A percentile compares a stretch with the other conserved stretches of the same genome.
Conservation (phyloP, 352 stramenopile species). For the Saprolegnia diclina region DNA sequence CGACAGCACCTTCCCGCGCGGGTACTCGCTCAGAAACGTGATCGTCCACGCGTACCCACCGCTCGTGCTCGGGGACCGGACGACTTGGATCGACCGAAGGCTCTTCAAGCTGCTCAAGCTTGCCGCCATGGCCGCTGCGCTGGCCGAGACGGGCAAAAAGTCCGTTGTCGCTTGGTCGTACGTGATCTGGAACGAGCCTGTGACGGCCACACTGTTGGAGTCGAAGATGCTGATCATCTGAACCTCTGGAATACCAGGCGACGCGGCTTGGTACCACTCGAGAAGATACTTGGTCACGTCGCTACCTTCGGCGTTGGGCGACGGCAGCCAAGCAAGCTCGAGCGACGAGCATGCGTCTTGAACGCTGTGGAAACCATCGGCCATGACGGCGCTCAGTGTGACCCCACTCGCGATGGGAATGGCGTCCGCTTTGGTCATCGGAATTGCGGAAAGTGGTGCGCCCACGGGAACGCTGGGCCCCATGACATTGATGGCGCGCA, state of each 20-base stretch:
- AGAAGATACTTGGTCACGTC: conserved; percentile 57
- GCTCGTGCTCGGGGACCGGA: conserved; percentile 42
- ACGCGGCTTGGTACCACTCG: conserved; percentile 58
- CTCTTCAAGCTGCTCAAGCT: conserved; percentile 51
- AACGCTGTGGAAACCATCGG: conserved; percentile 32
- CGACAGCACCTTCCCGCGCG: conserved; percentile 39
- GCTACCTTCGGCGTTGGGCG: conserved; percentile 39
- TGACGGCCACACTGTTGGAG: conserved; percentile 35
- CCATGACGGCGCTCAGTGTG: conserved; percentile 45
- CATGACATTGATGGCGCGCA: conserved; percentile 74
- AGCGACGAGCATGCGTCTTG: conserved; percentile 38
- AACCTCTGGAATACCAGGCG: conserved; percentile 41
- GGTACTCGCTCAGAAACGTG: conserved; percentile 61
- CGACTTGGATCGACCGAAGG: conserved; percentile 70
- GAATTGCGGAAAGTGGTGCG: conserved; percentile 51
- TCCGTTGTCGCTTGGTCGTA: conserved; percentile 49
- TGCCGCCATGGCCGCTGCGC: conserved; percentile 53
- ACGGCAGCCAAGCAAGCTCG: conserved; percentile 50
- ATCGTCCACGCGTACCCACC: conserved; percentile 73
- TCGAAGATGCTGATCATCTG: conserved; percentile 67
- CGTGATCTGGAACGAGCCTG: conserved; percentile 70
- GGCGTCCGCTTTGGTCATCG: conserved; percentile 44
- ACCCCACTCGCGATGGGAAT: conserved; percentile 49
- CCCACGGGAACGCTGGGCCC: conserved; percentile 37
- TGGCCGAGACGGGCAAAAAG: conserved; percentile 47